Percentiles rank a stretch among this genome's conserved stretches.
phyloP scores from a whole-genome alignment of 306 rosid species.

The Prunus mume region DNA sequence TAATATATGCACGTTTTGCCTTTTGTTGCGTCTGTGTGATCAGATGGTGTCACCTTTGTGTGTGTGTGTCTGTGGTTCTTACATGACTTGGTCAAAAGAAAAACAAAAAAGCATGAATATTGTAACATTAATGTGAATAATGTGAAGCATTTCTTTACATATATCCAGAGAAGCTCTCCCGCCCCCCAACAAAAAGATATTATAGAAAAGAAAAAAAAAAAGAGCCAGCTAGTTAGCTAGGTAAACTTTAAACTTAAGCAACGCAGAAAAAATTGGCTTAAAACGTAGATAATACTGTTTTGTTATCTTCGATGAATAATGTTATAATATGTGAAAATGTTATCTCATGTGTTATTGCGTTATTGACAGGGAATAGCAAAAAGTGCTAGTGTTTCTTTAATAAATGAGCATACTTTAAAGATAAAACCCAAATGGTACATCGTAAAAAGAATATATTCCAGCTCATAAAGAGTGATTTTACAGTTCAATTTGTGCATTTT shows the following conservation, averaged over 20 bases:
- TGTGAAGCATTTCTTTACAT: background rate
- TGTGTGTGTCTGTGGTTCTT: background rate
- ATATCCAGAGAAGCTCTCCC: background rate
- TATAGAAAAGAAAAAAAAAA: background rate
- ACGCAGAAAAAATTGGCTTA: too few species aligned
- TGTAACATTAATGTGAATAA: background rate
- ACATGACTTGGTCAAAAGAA: background rate
- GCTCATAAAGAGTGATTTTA: too few species aligned
- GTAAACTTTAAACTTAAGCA: background rate
- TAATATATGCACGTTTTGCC: background rate
- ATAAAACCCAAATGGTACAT: too few species aligned
- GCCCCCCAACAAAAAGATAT: background rate
- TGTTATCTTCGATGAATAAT: fast-evolving
- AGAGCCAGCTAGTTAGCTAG: background rate
- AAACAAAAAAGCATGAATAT: background rate
- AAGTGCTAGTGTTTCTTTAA: too few species aligned
- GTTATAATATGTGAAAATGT: too few species aligned
- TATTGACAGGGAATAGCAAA: fast-evolving
- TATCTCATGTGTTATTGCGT: too few species aligned
- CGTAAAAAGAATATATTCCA: too few species aligned
- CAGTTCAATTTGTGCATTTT: too few species aligned
- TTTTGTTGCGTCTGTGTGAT: too few species aligned
- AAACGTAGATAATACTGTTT: fast-evolving
- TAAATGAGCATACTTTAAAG: too few species aligned
- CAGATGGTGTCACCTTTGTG: background rate